Percentiles rank a stretch among this genome's conserved stretches.
Evolutionary conservation across 2,329 filamentous ascomycete genomes (phyloP).

Genomic region (Ceratocystis cubensis): DNA sequence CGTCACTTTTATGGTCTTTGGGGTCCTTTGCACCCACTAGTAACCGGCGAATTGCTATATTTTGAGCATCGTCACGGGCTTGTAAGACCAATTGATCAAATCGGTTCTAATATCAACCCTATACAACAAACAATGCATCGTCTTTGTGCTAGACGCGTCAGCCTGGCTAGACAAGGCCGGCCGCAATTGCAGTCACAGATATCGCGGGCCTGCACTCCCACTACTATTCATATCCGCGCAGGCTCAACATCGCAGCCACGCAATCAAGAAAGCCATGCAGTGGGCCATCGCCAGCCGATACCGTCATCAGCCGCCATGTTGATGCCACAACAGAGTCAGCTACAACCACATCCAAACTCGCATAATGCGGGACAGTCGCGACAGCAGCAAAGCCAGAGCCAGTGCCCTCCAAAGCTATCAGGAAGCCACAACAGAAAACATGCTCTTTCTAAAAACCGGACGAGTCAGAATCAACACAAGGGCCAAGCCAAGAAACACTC

Average conservation of each 20-base stretch:
- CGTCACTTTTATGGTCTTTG: not conserved
- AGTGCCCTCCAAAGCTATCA: no score
- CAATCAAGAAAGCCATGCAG: not conserved
- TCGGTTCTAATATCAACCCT: not conserved
- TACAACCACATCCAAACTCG: not conserved
- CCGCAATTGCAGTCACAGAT: not conserved
- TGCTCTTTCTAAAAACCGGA: no score
- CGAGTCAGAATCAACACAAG: no score
- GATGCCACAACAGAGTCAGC: not conserved
- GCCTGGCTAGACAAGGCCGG: not conserved
- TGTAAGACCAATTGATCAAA: not conserved
- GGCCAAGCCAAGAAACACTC: not conserved
- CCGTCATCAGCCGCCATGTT: not conserved
- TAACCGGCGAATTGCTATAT: not conserved
- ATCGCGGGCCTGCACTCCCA: not conserved
- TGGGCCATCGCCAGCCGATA: not conserved
- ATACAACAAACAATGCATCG: not conserved
- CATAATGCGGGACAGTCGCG: no score
- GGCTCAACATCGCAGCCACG: slow-evolving; percentile 1
- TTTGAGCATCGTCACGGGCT: no score
- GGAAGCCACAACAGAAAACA: no score
- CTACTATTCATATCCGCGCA: not conserved
- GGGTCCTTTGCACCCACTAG: not conserved
- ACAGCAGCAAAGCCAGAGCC: no score
- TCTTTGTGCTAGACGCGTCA: not conserved